These are phyloP conservation scores for Talaromyces liani DNA, from an alignment of 495 filamentous ascomycete species.

Conservation along the genomic window DNA sequence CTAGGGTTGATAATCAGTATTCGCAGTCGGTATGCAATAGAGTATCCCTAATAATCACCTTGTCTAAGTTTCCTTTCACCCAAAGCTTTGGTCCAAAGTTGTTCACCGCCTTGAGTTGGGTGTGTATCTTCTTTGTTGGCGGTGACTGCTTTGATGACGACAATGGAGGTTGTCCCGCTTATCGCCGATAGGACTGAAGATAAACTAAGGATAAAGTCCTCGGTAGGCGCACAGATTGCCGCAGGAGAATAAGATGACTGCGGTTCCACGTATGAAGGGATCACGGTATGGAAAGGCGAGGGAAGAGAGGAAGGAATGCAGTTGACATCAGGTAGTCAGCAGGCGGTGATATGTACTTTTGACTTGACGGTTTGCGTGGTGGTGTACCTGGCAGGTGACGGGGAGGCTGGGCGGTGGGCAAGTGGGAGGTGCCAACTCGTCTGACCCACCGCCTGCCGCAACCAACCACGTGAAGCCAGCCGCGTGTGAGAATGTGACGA, in stretches of 20 bases:
- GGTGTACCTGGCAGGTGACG: constrained; percentile 21
- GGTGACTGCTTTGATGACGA: background rate
- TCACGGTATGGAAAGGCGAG: constrained; percentile 4
- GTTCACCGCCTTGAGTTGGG: background rate
- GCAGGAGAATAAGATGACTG: background rate
- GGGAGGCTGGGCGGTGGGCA: constrained; percentile 36
- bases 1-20: constrained; percentile 13
- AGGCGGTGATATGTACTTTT: background rate
- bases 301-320: constrained; percentile 4
- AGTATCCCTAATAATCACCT: constrained; percentile 1
- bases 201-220: constrained; percentile 2
- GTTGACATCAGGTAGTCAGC: background rate
- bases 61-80: background rate
- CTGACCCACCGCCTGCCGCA: constrained; percentile 23
- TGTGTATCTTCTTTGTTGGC: background rate
- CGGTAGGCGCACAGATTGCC: constrained; percentile 4
- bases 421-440: constrained; percentile 4
- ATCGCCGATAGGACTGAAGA: constrained; percentile 16
- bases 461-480: constrained; percentile 20
- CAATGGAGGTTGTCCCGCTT: constrained; percentile 13
- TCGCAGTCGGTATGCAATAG: background rate
- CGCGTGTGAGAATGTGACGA: constrained; percentile 14
- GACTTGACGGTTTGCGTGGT: background rate
- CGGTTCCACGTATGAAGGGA: constrained; percentile 7
- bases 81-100: background rate